These are phyloP conservation scores for Moesziomyces sp. DNA, from an alignment of 1,284 basidiomycete species.

Conservation along the genomic window DNA sequence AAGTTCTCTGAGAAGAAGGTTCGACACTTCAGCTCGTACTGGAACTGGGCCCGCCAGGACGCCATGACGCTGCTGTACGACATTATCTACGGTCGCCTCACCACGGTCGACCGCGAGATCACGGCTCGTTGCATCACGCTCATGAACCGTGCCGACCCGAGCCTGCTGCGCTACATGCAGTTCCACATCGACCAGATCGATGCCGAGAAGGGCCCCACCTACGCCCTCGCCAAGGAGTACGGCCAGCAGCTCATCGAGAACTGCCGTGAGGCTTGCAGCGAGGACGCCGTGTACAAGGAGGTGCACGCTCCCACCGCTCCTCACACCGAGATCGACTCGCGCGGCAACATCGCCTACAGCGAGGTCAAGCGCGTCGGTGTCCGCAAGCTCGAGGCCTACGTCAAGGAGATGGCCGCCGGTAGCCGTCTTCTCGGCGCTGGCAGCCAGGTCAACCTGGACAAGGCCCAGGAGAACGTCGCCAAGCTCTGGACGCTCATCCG, in stretches of 20 bases:
- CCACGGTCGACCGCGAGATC: slow-evolving; percentile 79
- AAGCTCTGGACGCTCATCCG: slow-evolving; percentile 98
- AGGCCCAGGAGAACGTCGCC: slow-evolving; percentile 93
- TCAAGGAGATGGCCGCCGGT: slow-evolving; percentile 97
- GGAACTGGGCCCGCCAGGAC: slow-evolving; percentile 99
- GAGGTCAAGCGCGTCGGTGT: slow-evolving; percentile 95
- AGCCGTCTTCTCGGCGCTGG: slow-evolving; percentile 72
- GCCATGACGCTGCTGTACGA: slow-evolving; percentile 90
- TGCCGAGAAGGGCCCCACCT: slow-evolving; percentile 81
- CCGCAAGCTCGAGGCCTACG: slow-evolving; percentile 96
- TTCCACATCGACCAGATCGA: slow-evolving; percentile 89
- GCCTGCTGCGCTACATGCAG: slow-evolving; percentile 81
- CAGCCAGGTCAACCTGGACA: slow-evolving; percentile 74
- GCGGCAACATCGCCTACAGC: slow-evolving; percentile 92
- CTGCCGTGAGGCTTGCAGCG: slow-evolving; percentile 83
- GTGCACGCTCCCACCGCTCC: slow-evolving; percentile 83
- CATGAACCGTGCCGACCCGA: slow-evolving; percentile 89
- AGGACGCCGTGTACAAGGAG: slow-evolving; percentile 86
- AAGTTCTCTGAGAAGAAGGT: slow-evolving; percentile 94
- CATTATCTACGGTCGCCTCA: slow-evolving; percentile 81
- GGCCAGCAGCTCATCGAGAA: slow-evolving; percentile 96
- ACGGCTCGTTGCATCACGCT: slow-evolving; percentile 85
- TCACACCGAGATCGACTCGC: slow-evolving; percentile 88
- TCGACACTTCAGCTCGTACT: slow-evolving; percentile 95
- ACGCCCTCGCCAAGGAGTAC: slow-evolving; percentile 93